Evolutionary conservation across 1,139 yeast species (phyloP).

Genomic region (Groenewaldozyma auringiensis): DNA sequence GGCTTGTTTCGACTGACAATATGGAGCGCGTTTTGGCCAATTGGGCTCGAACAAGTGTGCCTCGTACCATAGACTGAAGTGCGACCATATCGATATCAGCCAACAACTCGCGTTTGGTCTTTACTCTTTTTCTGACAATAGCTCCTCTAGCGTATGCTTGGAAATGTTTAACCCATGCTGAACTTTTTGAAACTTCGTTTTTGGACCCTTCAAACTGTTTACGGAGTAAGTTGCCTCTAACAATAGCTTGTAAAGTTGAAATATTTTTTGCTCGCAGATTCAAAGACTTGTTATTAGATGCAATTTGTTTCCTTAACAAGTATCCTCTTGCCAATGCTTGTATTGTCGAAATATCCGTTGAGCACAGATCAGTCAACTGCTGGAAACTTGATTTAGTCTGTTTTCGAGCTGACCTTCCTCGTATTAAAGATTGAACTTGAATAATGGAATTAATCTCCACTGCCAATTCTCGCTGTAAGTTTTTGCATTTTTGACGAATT

Average conservation of each 20-base stretch:
- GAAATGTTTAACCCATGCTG: constrained; percentile 33
- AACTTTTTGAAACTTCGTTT: constrained; percentile 41
- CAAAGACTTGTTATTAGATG: neutral
- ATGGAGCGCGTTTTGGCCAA: constrained; percentile 10
- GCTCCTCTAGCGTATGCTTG: constrained; percentile 44
- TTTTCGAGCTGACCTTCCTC: constrained; percentile 46
- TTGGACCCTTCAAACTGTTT: constrained; percentile 1
- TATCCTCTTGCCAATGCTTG: neutral
- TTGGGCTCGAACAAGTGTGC: constrained; percentile 23
- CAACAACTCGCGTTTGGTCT: constrained; percentile 7
- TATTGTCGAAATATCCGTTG: neutral
- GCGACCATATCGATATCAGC: constrained; percentile 24
- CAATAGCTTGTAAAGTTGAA: constrained; percentile 9
- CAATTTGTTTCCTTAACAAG: constrained; percentile 22
- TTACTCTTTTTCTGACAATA: constrained; percentile 28
- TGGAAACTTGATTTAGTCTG: neutral
- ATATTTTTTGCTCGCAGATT: constrained; percentile 4
- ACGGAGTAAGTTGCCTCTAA: constrained; percentile 10
- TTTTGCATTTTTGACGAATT: constrained; percentile 37
- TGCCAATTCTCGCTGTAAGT: constrained; percentile 13
- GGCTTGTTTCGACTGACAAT: constrained; percentile 14
- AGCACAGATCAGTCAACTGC: neutral
- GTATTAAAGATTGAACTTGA: constrained; percentile 44
- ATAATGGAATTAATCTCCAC: neutral
- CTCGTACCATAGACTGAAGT: constrained; percentile 31